These are phyloP conservation scores for Elongisporangium senticosum DNA, from an alignment of 352 stramenopile genomes.

Conservation along the genomic window DNA sequence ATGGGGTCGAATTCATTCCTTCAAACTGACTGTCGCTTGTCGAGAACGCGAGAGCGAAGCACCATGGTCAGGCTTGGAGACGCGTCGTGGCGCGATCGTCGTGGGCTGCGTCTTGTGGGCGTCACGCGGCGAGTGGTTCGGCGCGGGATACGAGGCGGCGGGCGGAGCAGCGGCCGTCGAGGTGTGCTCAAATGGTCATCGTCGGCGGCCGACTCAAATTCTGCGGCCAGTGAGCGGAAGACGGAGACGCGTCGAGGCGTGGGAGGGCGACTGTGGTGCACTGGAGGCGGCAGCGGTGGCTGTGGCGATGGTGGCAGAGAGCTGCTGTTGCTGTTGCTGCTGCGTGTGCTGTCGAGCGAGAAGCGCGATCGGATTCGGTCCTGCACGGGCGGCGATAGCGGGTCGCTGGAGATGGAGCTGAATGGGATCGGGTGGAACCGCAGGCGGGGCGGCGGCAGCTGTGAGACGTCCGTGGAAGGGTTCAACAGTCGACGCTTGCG, in stretches of 20 bases:
- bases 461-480: background rate
- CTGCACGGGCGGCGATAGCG: background rate
- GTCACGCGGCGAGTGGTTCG: constrained; percentile 29
- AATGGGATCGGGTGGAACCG: background rate
- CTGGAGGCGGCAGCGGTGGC: constrained; percentile 26
- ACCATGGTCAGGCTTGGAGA: constrained; percentile 35
- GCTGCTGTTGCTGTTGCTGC: constrained; percentile 6
- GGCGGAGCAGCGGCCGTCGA: constrained; percentile 30
- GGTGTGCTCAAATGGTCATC: constrained; percentile 30
- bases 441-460: constrained; percentile 17
- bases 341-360: background rate
- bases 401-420: background rate
- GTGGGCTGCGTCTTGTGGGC: constrained; percentile 26
- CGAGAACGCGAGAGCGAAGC: constrained; percentile 50
- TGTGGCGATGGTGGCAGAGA: constrained; percentile 15
- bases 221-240: constrained; percentile 57
- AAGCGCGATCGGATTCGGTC: constrained; percentile 7
- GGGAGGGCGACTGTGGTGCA: background rate
- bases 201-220: constrained; percentile 43
- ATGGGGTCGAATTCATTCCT: background rate
- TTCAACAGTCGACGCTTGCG: constrained; percentile 23
- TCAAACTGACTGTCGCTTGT: constrained; percentile 11
- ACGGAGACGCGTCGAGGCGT: constrained; percentile 10
- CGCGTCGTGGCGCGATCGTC: constrained; percentile 1
- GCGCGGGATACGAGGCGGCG: constrained; percentile 43